A percentile compares a stretch with the other conserved stretches of the same genome.
phyloP scores from a whole-genome alignment of 2,329 filamentous ascomycete genomes.

The Ramularia endophylla region DNA sequence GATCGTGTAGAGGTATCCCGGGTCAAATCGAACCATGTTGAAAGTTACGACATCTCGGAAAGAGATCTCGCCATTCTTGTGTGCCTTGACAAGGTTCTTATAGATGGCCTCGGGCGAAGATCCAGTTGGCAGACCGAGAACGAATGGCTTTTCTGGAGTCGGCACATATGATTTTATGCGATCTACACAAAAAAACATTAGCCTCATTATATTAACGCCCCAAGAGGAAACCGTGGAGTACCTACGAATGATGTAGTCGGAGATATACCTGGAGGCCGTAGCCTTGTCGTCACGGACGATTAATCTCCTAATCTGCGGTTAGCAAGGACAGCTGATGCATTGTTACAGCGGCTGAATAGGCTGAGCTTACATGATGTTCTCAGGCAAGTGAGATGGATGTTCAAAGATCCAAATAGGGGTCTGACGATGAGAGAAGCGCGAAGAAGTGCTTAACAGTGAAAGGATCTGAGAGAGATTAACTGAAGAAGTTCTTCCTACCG shows the following conservation, averaged over 20 bases:
- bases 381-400: no score
- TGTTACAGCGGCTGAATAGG: no score
- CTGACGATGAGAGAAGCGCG: no score
- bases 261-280: constrained; percentile 67
- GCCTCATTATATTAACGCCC: background rate
- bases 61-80: constrained; percentile 69
- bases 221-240: constrained; percentile 4
- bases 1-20: background rate
- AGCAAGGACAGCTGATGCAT: no score
- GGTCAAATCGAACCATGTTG: constrained; percentile 62
- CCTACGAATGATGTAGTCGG: constrained; percentile 71
- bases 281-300: constrained; percentile 71
- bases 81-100: constrained; percentile 64
- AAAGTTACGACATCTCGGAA: constrained; percentile 88
- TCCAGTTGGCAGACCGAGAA: constrained; percentile 76
- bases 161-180: constrained; percentile 74
- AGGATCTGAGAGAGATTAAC: no score
- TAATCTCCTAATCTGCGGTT: constrained; percentile 57
- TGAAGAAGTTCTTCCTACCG: no score
- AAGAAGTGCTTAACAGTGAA: no score
- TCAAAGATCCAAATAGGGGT: no score
- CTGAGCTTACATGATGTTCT: no score
- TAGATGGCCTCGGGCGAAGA: constrained; percentile 76
- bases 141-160: constrained; percentile 66
- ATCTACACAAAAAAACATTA: constrained; percentile 45